Evolutionary conservation across 345 rosid species (phyloP).

Genomic region (Camelina laxa): DNA sequence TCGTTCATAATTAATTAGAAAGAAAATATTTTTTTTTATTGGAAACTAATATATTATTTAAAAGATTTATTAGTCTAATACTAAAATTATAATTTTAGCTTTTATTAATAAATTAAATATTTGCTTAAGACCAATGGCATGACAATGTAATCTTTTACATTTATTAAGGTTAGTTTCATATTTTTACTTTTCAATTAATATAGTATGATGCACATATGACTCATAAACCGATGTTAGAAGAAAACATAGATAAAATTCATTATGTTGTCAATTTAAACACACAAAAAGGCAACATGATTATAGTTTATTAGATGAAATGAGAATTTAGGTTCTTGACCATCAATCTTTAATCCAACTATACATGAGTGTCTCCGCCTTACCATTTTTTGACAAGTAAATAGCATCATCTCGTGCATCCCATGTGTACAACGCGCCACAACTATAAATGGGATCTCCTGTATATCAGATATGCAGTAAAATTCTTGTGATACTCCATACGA

Average conservation of each 20-base stretch:
- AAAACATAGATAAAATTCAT: not conserved
- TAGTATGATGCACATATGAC: not conserved
- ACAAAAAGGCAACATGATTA: not conserved
- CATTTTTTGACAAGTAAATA: constrained; percentile 2
- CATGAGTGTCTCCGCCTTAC: not conserved
- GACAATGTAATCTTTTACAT: too few relatives aligned
- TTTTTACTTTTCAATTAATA: too few relatives aligned
- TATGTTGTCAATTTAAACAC: not conserved
- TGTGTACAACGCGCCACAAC: constrained; percentile 5
- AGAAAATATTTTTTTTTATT: too few relatives aligned
- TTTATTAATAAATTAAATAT: too few relatives aligned
- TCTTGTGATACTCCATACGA: not conserved
- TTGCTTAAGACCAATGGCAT: too few relatives aligned
- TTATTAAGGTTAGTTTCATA: too few relatives aligned
- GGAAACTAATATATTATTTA: too few relatives aligned
- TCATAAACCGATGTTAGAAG: not conserved
- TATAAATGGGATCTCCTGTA: not conserved
- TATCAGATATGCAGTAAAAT: not conserved
- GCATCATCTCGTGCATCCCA: constrained; percentile 18
- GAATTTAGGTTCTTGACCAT: not conserved
- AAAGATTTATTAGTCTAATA: too few relatives aligned
- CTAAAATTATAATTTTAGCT: too few relatives aligned
- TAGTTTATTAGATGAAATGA: not conserved
- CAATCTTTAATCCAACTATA: not conserved
- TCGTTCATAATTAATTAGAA: too few relatives aligned